A percentile compares a stretch with the other conserved stretches of the same genome.
phyloP scores from a whole-genome alignment of 331 rosid species.

The Arachis monticola region DNA sequence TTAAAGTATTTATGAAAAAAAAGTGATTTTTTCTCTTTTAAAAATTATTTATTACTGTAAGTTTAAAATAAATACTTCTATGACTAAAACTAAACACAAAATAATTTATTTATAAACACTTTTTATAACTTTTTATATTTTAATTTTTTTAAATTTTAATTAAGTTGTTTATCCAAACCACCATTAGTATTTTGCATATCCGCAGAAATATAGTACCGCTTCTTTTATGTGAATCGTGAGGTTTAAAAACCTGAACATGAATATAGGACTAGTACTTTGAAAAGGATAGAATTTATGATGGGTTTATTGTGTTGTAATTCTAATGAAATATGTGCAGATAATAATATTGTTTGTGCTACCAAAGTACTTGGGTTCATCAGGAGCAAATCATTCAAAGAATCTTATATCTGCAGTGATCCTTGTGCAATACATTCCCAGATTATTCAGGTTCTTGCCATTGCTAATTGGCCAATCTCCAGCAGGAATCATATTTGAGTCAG shows the following conservation, averaged over 20 bases:
- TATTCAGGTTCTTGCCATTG: constrained; percentile 60
- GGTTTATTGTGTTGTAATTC: no score
- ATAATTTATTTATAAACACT: no score
- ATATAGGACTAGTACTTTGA: no score
- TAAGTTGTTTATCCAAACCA: no score
- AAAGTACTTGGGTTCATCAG: constrained; percentile 42
- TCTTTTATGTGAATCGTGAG: background rate
- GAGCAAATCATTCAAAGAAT: constrained; percentile 59
- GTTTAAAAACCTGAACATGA: background rate
- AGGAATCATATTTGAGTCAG: constrained; percentile 49
- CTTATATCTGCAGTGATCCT: background rate
- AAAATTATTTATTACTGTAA: background rate
- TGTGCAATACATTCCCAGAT: background rate
- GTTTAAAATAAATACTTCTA: no score
- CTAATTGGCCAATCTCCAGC: constrained; percentile 65
- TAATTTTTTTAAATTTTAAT: no score
- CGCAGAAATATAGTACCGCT: no score
- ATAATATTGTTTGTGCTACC: constrained; percentile 54
- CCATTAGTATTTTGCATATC: no score
- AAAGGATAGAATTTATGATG: background rate
- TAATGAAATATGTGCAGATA: background rate
- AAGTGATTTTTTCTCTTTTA: background rate
- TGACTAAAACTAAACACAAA: no score
- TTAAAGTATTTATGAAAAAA: background rate
- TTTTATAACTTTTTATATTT: no score